Conservation (phyloP, 805 yeast species). For the Candida ulmi region DNA sequence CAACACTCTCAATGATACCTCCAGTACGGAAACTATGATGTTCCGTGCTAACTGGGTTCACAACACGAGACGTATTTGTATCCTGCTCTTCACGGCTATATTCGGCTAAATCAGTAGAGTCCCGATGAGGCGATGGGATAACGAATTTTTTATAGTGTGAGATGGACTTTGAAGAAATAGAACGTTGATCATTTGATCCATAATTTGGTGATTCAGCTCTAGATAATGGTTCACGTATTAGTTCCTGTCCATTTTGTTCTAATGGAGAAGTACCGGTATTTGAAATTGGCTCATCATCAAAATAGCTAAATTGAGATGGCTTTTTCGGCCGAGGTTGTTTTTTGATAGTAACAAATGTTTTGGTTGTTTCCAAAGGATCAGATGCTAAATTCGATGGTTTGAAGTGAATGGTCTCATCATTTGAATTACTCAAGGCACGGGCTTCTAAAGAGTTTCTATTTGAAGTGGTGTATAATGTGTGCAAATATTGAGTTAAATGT, state of each 20-base stretch:
- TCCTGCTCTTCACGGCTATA: neutral
- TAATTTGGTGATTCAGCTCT: slow-evolving; percentile 18
- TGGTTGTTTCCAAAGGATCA: slow-evolving; percentile 62
- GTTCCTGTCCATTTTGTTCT: neutral
- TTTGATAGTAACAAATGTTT: slow-evolving; percentile 64
- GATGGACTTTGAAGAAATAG: slow-evolving; percentile 5
- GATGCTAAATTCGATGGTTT: slow-evolving; percentile 53
- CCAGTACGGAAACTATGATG: slow-evolving; percentile 23
- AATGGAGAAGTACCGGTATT: slow-evolving; percentile 3
- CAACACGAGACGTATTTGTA: neutral
- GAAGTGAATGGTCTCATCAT: slow-evolving; percentile 13
- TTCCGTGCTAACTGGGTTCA: slow-evolving; percentile 5
- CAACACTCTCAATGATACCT: slow-evolving; percentile 71
- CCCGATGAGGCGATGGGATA: slow-evolving; percentile 9
- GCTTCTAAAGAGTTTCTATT: slow-evolving; percentile 38
- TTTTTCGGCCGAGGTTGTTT: slow-evolving; percentile 36
- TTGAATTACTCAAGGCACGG: slow-evolving; percentile 3
- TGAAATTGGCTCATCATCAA: slow-evolving; percentile 10
- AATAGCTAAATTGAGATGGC: slow-evolving; percentile 12
- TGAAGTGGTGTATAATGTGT: slow-evolving; percentile 45
- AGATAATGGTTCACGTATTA: too few species aligned
- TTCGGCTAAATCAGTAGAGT: slow-evolving; percentile 17
- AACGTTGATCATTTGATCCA: slow-evolving; percentile 9
- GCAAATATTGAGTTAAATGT: slow-evolving; percentile 64
- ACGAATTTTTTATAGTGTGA: slow-evolving; percentile 13